Evolutionary conservation across 2,329 filamentous ascomycete species (phyloP).

Genomic region (Alternaria triticimaculans): DNA sequence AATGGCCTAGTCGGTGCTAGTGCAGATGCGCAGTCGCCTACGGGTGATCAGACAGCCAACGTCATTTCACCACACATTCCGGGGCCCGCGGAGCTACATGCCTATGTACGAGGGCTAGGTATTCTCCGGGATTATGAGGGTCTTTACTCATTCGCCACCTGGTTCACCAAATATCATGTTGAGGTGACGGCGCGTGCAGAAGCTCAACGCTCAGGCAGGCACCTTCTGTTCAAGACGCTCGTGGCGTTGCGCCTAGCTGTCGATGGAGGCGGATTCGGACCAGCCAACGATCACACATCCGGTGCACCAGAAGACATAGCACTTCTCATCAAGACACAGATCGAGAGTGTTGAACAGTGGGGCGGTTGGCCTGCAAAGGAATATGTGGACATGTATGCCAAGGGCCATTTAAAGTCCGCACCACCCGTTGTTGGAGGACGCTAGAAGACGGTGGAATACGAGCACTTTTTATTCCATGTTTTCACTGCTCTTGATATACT

Average conservation of each 20-base stretch:
- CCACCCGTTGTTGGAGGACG: slow-evolving; percentile 21
- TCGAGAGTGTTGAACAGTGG: slow-evolving; percentile 50
- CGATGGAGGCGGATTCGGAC: slow-evolving; percentile 34
- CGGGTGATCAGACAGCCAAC: background rate
- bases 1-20: slow-evolving; percentile 30
- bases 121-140: slow-evolving; percentile 65
- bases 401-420: slow-evolving; percentile 22
- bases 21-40: slow-evolving; percentile 15
- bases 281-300: background rate
- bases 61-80: slow-evolving; percentile 53
- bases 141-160: slow-evolving; percentile 64
- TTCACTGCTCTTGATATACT: background rate
- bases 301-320: slow-evolving; percentile 40
- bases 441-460: background rate
- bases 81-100: slow-evolving; percentile 58
- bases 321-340: slow-evolving; percentile 37
- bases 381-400: slow-evolving; percentile 48
- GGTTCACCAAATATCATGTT: slow-evolving; percentile 55
- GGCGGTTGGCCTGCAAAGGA: slow-evolving; percentile 53
- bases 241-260: slow-evolving; percentile 52
- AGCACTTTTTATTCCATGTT: background rate
- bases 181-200: slow-evolving; percentile 37
- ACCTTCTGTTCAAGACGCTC: slow-evolving; percentile 43
- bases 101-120: slow-evolving; percentile 69
- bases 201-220: slow-evolving; percentile 32